Base-by-base conservation (phyloP, 345 rosid species). In the Populus deltoides region DNA sequence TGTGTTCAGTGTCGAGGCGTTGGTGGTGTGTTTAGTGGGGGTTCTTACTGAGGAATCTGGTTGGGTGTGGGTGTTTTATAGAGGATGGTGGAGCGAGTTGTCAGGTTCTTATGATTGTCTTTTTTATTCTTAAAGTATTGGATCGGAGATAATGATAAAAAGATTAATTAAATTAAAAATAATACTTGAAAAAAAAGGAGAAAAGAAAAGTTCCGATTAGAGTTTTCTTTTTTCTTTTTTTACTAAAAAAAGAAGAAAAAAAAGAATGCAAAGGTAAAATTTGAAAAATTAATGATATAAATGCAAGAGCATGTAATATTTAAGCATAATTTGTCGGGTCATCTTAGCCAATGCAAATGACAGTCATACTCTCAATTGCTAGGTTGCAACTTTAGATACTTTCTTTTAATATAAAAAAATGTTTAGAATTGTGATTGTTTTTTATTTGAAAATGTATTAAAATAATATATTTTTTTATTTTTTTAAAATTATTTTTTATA, bases 61-160 rank as follows among this genome's bases (percentile, higher is more conserved):
- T 53, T 51, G 53, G 41, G 79, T 55, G 41, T 18, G 71, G 70
- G 71, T 8, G 62, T 51, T 49, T 80, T 80, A 83, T 83, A 80
- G 86, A 55, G 49, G 77, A 73, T 27, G 75, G 20, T 24, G 47
- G 59, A 18, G 65, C 41, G 13, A 66, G 17, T 51, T 70, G 20
- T 16, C 71, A 38, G 74, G 61, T 38, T 33, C 15, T 57, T 35
- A 24, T 18, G 31, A 38, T 9, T 36, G 36, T n/a, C 74, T 17
- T 1, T 3, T 41, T 24, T 10, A 10, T 8, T 33, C 29, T 9
- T 29, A 62, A 10, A 65, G 66, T 39, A 35, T 49, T 51, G 35
- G 65, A 49, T 62, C 39, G 1, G 3, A 41, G 25, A 63, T 63
- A 68, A 36, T 5, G 6, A 33, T 4, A 33, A 33, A 33, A 33